Evolutionary conservation across 148 eudicot genomes (phyloP).

Genomic region (Vaccinium darrowii): DNA sequence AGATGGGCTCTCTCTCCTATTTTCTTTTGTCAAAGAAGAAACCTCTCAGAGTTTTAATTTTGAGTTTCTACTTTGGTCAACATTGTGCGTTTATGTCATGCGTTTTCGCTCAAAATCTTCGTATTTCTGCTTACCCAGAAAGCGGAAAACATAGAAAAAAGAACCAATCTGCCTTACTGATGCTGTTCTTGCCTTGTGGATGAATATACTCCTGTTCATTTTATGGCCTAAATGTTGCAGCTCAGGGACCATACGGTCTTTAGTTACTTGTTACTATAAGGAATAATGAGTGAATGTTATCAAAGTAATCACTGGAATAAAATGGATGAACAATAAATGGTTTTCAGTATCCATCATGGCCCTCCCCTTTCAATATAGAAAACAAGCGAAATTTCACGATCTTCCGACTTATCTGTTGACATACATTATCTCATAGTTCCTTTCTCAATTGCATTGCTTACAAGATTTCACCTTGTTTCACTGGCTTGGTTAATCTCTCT

Average conservation of each 20-base stretch:
- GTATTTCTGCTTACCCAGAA: neutral
- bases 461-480: neutral
- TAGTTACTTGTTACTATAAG: neutral
- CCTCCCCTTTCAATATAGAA: neutral
- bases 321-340: neutral
- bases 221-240: neutral
- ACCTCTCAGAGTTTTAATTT: neutral
- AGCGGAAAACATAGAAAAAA: neutral
- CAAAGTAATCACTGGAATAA: neutral
- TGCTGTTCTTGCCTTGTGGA: neutral
- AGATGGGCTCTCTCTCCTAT: neutral
- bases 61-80: neutral
- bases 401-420: neutral
- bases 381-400: neutral
- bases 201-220: neutral
- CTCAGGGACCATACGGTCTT: neutral
- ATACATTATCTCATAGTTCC: neutral
- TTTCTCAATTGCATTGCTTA: neutral
- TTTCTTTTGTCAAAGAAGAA: slow-evolving; percentile 10
- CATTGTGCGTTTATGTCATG: neutral
- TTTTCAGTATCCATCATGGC: neutral
- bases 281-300: neutral
- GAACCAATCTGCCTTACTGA: neutral
- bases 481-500: neutral
- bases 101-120: neutral